These are phyloP conservation scores for Cryptococcus sp. DNA, from an alignment of 1,284 basidiomycete species.

Conservation along the genomic window DNA sequence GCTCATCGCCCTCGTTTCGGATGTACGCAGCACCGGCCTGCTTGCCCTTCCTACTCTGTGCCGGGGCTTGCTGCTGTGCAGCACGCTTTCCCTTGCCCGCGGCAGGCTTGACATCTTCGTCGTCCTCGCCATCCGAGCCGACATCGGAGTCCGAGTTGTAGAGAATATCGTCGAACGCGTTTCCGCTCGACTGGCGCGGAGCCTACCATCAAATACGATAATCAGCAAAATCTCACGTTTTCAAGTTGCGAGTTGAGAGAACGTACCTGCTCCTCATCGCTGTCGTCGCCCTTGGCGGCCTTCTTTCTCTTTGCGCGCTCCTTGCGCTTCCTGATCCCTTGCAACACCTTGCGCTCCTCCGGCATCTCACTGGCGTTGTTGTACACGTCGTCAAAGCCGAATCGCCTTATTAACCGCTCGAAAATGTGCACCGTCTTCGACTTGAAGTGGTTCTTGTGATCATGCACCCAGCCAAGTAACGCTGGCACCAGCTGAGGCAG, in stretches of 20 bases:
- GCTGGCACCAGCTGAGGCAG: constrained; percentile 78
- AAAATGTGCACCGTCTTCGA: constrained; percentile 94
- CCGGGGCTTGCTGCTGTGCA: constrained; percentile 10
- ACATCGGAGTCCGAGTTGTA: constrained; percentile 91
- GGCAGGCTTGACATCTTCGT: constrained; percentile 40
- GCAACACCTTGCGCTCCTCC: constrained; percentile 71
- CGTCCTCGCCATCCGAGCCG: constrained; percentile 72
- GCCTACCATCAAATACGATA: constrained; percentile 30
- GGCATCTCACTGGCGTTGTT: constrained; percentile 62
- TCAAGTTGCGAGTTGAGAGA: constrained; percentile 50
- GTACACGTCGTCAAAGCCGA: constrained; percentile 80
- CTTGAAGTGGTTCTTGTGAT: constrained; percentile 99
- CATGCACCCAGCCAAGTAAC: constrained; percentile 87
- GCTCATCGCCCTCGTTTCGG: constrained; percentile 86
- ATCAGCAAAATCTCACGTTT: constrained; percentile 3
- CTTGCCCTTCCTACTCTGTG: constrained; percentile 25
- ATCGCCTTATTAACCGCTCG: constrained; percentile 90
- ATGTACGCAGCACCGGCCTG: constrained; percentile 58
- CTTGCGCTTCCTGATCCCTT: constrained; percentile 89
- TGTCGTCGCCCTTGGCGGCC: constrained; percentile 60
- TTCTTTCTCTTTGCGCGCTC: constrained; percentile 80
- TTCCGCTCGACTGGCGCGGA: constrained; percentile 63
- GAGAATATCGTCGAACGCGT: constrained; percentile 92
- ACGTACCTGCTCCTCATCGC: constrained; percentile 60
- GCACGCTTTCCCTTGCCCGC: constrained; percentile 49